These are phyloP conservation scores for Colletotrichum somersetense DNA, from an alignment of 2,329 filamentous ascomycete genomes.

Conservation along the genomic window DNA sequence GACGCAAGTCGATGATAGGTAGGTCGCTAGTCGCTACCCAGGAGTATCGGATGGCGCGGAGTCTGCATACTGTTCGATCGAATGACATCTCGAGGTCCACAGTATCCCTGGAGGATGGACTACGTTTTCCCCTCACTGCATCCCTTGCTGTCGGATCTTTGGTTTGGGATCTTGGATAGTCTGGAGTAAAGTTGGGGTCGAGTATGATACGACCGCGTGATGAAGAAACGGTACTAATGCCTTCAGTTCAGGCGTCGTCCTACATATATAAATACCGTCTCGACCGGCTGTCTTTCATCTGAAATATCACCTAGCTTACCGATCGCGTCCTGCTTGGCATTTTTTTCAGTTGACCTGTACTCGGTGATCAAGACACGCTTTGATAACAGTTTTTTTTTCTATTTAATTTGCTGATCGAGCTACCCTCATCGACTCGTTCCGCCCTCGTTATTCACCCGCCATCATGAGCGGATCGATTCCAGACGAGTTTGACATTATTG, in stretches of 20 bases:
- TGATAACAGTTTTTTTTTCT: constrained; percentile 1
- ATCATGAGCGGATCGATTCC: constrained; percentile 62
- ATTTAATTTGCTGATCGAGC: neutral
- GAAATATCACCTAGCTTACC: neutral
- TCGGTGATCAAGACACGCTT: constrained; percentile 27
- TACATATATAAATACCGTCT: constrained; percentile 37
- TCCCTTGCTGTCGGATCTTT: constrained; percentile 26
- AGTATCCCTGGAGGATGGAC: constrained; percentile 23
- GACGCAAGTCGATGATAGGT: constrained; percentile 41
- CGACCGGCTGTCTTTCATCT: constrained; percentile 10
- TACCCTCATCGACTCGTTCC: neutral
- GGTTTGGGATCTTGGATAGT: constrained; percentile 30
- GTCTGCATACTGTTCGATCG: constrained; percentile 29
- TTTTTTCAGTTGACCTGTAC: constrained; percentile 29
- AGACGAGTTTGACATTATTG: constrained; percentile 85
- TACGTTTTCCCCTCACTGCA: constrained; percentile 29
- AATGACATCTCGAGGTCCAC: constrained; percentile 23
- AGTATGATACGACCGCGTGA: constrained; percentile 17
- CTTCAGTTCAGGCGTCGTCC: constrained; percentile 9
- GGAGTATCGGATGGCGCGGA: constrained; percentile 37
- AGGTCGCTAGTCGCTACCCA: constrained; percentile 22
- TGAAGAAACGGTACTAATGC: constrained; percentile 1
- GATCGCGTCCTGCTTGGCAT: constrained; percentile 11
- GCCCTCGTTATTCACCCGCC: neutral
- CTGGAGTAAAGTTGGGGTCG: constrained; percentile 40